phyloP scores from a whole-genome alignment of 306 rosid genomes.

The Corylus americana region DNA sequence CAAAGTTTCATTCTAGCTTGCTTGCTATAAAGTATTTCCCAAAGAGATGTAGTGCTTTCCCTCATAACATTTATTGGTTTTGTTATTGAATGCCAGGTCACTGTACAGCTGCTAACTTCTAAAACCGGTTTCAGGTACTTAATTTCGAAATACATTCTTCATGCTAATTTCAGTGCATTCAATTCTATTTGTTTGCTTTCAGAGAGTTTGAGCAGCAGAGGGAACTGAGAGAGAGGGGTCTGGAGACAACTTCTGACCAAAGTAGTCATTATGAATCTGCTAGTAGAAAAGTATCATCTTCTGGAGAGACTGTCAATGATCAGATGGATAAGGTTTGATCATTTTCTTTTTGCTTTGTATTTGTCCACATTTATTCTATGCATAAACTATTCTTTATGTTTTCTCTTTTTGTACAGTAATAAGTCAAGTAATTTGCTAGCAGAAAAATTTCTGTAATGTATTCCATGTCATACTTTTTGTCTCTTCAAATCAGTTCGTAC shows the following conservation, averaged over 20 bases:
- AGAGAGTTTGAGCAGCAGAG: constrained; percentile 99
- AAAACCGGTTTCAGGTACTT: constrained; percentile 98
- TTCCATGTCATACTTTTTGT: not conserved
- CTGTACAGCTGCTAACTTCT: constrained; percentile 97
- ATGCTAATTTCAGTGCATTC: constrained; percentile 31
- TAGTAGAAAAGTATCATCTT: constrained; percentile 59
- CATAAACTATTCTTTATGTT: not conserved
- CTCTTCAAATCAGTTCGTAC: not conserved
- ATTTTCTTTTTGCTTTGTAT: constrained; percentile 13
- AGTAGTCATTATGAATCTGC: constrained; percentile 61
- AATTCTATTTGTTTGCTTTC: constrained; percentile 43
- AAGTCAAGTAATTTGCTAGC: not conserved
- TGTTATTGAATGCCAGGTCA: constrained; percentile 75
- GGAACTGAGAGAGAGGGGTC: constrained; percentile 94
- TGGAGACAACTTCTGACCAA: constrained; percentile 76
- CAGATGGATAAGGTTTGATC: constrained; percentile 67
- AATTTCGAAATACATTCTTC: constrained; percentile 31
- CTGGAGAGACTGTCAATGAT: constrained; percentile 62
- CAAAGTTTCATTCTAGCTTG: constrained; percentile 15
- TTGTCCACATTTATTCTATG: not conserved
- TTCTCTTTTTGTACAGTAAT: not conserved
- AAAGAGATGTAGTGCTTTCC: constrained; percentile 18
- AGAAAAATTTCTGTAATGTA: not conserved
- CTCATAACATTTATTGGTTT: constrained; percentile 31
- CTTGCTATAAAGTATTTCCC: constrained; percentile 23